Evolutionary conservation across 805 yeast species (phyloP).

Genomic region (Saccharomycodes ludwigii): DNA sequence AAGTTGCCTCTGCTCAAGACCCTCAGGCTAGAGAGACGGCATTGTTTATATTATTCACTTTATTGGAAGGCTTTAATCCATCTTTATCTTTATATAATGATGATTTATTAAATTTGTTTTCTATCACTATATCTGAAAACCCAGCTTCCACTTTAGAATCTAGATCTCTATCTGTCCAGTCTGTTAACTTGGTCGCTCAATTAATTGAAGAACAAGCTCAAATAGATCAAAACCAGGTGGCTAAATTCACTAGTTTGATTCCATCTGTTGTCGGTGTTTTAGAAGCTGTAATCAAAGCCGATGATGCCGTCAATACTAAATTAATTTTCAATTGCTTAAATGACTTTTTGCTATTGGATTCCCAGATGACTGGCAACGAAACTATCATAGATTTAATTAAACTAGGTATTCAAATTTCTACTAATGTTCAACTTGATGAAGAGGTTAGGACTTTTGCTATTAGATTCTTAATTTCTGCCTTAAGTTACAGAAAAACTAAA

Average conservation of each 20-base stretch:
- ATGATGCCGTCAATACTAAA: slow-evolving; percentile 61
- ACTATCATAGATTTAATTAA: slow-evolving; percentile 55
- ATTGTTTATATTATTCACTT: slow-evolving; percentile 61
- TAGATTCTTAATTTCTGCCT: slow-evolving; percentile 70
- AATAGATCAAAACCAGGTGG: slow-evolving; percentile 33
- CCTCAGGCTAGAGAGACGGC: slow-evolving; percentile 67
- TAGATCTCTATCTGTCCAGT: slow-evolving; percentile 73
- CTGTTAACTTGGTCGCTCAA: slow-evolving; percentile 55
- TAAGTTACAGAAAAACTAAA: slow-evolving; percentile 70
- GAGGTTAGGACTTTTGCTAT: slow-evolving; percentile 76
- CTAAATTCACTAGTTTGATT: slow-evolving; percentile 48
- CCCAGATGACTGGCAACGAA: slow-evolving; percentile 69
- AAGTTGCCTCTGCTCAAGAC: slow-evolving; percentile 44
- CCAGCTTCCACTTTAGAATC: slow-evolving; percentile 53
- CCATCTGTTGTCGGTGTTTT: slow-evolving; percentile 77
- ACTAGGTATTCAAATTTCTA: slow-evolving; percentile 64
- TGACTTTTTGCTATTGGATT: slow-evolving; percentile 63
- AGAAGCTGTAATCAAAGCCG: slow-evolving; percentile 55
- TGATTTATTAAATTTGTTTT: slow-evolving; percentile 61
- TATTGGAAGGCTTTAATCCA: slow-evolving; percentile 60
- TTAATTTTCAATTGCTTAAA: slow-evolving; percentile 77
- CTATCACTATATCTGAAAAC: slow-evolving; percentile 45
- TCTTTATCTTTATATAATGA: slow-evolving; percentile 45
- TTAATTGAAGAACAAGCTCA: slow-evolving; percentile 50
- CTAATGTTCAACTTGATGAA: slow-evolving; percentile 54